Percentiles rank a stretch among this genome's conserved stretches.
These are phyloP conservation scores for Hamamelis virginiana DNA, from an alignment of 164 flowering plant genomes.

Conservation along the genomic window DNA sequence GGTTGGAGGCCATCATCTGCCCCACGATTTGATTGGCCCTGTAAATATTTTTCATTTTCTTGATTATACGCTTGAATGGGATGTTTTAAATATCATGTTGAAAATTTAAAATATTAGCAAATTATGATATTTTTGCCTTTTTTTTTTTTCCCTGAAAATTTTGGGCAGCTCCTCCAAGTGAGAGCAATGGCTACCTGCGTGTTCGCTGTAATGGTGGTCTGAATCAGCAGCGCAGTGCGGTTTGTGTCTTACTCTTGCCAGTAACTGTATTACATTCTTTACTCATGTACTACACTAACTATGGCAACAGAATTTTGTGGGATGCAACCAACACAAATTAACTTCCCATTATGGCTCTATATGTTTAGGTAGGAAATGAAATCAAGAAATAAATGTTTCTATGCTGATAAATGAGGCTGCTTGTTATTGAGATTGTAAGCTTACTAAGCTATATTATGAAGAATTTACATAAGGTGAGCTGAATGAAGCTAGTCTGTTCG, in stretches of 20 bases:
- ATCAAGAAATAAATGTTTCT: background rate
- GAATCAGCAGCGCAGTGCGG: constrained; percentile 97
- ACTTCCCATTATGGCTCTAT: background rate
- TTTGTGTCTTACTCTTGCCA: constrained; percentile 31
- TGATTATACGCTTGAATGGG: background rate
- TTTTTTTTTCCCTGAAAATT: background rate
- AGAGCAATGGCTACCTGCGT: constrained; percentile 81
- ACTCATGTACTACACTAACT: background rate
- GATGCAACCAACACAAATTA: background rate
- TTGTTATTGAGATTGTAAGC: background rate
- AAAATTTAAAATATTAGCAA: background rate
- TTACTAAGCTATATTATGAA: background rate
- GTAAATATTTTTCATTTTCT: constrained; percentile 38
- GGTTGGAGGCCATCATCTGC: constrained; percentile 98
- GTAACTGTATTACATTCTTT: background rate
- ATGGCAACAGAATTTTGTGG: background rate
- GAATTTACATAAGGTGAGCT: background rate
- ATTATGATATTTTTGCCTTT: background rate
- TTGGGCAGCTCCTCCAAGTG: constrained; percentile 75
- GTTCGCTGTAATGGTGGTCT: constrained; percentile 98
- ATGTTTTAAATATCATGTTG: background rate
- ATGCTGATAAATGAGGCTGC: background rate
- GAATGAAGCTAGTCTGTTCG: background rate
- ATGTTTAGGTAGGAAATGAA: background rate
- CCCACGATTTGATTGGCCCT: constrained; percentile 88